Evolutionary conservation across 1,284 basidiomycete genomes (phyloP), one percentile per base, ranked within the genome.

Genomic region (Austroboletus rostrupii): DNA sequence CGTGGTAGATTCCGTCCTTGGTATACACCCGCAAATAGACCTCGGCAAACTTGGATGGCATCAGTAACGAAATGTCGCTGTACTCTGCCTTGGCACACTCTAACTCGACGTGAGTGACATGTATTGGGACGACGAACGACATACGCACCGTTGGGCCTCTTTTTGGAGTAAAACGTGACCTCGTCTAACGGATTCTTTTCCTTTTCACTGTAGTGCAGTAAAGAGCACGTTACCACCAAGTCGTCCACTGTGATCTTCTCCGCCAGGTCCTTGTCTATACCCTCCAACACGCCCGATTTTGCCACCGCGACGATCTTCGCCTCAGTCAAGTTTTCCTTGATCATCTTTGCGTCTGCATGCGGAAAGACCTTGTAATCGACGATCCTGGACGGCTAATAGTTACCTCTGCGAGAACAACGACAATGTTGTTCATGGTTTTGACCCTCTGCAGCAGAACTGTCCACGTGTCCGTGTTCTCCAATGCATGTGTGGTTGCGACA

Each of bases 131-230:
- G 23, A 26, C 23, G 23, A 26, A 5, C 23, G 23, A 26, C 23
- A 43, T 17, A 38, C 43, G 52, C 57, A 87, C 87, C 57, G 53
- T 82, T 64, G 0, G 78, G 78, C 26, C 77, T 71, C n/a, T 72
- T 69, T 65, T 90, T 90, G 0, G 83, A 81, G 60, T 89, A 91
- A 60, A 90, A 91, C 58, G 74, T 78, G 49, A 89, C 78, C 26
- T 68, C 73, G 39, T 84, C 75, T 23, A 91, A 61, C 1, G 89
- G 88, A 57, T 87, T 88, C 56, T 72, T 67, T 47, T 82, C 78
- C 53, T 77, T 73, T 81, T 85, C 88, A 1, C 89, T 89, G 57
- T 87, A 83, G 60, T 90, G 88, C 72, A 90, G 75, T 13, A 66
- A 60, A 1, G 78, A 69, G 9, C 82, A 68, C 47, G 83, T 77